phyloP scores from a whole-genome alignment of 768 basidiomycete genomes.

The Galerina marginata region DNA sequence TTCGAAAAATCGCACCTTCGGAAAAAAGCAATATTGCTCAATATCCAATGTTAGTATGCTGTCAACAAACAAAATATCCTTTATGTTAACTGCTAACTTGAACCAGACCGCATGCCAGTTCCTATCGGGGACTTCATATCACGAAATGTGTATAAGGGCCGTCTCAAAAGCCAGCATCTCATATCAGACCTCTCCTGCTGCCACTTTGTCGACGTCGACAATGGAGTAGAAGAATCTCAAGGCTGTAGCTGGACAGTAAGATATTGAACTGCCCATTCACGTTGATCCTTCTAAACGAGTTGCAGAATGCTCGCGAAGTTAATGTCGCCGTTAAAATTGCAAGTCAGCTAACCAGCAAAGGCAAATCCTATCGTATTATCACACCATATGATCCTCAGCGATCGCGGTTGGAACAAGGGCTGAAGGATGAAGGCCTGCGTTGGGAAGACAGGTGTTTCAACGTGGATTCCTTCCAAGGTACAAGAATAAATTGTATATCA shows the following conservation, averaged over 20 bases:
- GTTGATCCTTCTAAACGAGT: slow-evolving; percentile 2
- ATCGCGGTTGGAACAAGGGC: slow-evolving; percentile 49
- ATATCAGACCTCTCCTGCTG: slow-evolving; percentile 46
- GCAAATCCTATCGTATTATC: slow-evolving; percentile 59
- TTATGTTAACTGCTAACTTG: not conserved
- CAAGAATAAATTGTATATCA: slow-evolving; percentile 2
- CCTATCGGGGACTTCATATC: slow-evolving; percentile 69
- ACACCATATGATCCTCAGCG: slow-evolving; percentile 82
- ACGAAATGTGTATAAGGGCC: slow-evolving; percentile 55
- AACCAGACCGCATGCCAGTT: slow-evolving; percentile 64
- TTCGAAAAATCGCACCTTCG: slow-evolving; percentile 64
- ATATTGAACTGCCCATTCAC: not conserved
- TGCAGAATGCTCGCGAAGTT: slow-evolving; percentile 61
- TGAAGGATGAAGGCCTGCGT: slow-evolving; percentile 50
- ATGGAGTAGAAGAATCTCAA: slow-evolving; percentile 34
- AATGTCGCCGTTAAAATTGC: slow-evolving; percentile 52
- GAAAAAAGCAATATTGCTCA: slow-evolving; percentile 47
- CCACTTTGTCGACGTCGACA: slow-evolving; percentile 58
- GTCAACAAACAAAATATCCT: not conserved
- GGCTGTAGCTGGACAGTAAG: slow-evolving; percentile 46
- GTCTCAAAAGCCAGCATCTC: slow-evolving; percentile 52
- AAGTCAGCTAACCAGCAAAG: slow-evolving; percentile 41
- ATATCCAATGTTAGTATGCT: slow-evolving; percentile 61
- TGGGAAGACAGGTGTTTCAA: slow-evolving; percentile 74
- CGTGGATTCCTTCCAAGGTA: slow-evolving; percentile 82